phyloP scores from a whole-genome alignment of 2,329 filamentous ascomycete species.

The Neospermospora avenae region DNA sequence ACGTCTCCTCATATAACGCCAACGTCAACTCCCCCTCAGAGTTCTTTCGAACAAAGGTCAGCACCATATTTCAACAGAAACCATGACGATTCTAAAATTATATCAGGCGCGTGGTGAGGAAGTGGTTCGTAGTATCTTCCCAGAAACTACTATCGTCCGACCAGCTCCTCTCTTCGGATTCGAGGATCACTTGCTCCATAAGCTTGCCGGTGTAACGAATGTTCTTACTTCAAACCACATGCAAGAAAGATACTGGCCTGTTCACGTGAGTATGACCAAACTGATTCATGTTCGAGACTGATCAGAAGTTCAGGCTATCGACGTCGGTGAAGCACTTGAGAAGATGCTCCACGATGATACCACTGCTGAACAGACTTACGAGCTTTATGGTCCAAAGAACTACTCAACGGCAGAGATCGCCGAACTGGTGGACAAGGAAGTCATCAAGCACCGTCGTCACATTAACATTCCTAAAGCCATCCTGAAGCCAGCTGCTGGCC shows the following conservation, averaged over 20 bases:
- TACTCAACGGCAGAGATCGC: slow-evolving; percentile 88
- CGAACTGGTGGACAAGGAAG: slow-evolving; percentile 85
- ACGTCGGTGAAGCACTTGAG: slow-evolving; percentile 86
- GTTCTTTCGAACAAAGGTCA: slow-evolving; percentile 86
- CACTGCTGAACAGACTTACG: slow-evolving; percentile 86
- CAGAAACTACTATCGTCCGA: slow-evolving; percentile 94
- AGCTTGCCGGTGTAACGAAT: slow-evolving; percentile 75
- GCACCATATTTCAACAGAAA: slow-evolving; percentile 15
- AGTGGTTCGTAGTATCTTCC: slow-evolving; percentile 83
- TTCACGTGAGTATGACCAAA: slow-evolving; percentile 62
- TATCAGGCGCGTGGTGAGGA: slow-evolving; percentile 71
- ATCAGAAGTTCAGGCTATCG: slow-evolving; percentile 60
- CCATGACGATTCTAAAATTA: slow-evolving; percentile 9
- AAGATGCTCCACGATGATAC: slow-evolving; percentile 86
- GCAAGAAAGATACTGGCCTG: slow-evolving; percentile 85
- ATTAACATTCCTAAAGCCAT: slow-evolving; percentile 84
- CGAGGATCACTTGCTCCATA: slow-evolving; percentile 87
- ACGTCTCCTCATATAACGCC: slow-evolving; percentile 94
- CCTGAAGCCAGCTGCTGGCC: slow-evolving; percentile 68
- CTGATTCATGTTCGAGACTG: not conserved
- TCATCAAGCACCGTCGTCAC: slow-evolving; percentile 83
- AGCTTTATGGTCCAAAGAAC: slow-evolving; percentile 90
- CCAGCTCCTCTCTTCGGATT: slow-evolving; percentile 93
- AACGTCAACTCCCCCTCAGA: slow-evolving; percentile 75
- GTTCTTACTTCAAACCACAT: slow-evolving; percentile 90